Conservation (phyloP, 495 filamentous ascomycete species). For the Parathielavia appendiculata region DNA sequence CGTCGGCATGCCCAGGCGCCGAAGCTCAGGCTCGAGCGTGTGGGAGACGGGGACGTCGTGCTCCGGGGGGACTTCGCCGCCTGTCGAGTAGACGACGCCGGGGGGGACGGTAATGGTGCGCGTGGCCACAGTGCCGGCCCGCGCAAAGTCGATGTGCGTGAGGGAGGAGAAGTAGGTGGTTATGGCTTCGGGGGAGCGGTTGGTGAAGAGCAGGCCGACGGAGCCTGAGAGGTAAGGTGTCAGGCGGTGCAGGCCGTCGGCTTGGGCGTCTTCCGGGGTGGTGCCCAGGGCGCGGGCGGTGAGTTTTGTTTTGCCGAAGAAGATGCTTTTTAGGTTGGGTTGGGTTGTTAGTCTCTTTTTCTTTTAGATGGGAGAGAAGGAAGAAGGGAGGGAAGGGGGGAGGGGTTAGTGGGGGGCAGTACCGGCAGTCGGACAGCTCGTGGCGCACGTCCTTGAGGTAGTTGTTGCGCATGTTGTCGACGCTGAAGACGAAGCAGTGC, state of each 20-base stretch:
- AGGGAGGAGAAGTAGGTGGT: conserved; percentile 62
- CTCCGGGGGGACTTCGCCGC: conserved; percentile 66
- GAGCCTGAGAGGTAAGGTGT: conserved; percentile 67
- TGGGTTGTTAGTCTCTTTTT: too few species aligned
- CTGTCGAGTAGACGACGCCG: conserved; percentile 70
- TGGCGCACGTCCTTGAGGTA: conserved; percentile 88
- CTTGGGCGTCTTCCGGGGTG: conserved; percentile 67
- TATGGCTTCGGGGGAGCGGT: conserved; percentile 59
- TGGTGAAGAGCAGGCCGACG: conserved; percentile 87
- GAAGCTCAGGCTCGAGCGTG: conserved; percentile 78
- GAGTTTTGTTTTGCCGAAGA: conserved; percentile 98
- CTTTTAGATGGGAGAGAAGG: not conserved
- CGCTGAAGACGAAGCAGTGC: conserved; percentile 84
- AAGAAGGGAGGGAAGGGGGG: not conserved
- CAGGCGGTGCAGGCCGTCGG: conserved; percentile 65
- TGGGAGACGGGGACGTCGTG: conserved; percentile 83
- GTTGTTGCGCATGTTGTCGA: conserved; percentile 98
- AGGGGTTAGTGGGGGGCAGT: conserved; percentile 15
- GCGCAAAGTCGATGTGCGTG: conserved; percentile 73
- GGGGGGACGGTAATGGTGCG: conserved; percentile 72
- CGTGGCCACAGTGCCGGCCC: conserved; percentile 71
- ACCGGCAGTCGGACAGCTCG: conserved; percentile 82
- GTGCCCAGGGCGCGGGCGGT: conserved; percentile 88
- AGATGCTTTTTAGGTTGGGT: conserved; percentile 69
- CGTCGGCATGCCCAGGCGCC: conserved; percentile 83